A percentile compares a stretch with the other conserved stretches of the same genome.
Conservation (phyloP, 208 protist genomes). For the Leishmania braziliensis region DNA sequence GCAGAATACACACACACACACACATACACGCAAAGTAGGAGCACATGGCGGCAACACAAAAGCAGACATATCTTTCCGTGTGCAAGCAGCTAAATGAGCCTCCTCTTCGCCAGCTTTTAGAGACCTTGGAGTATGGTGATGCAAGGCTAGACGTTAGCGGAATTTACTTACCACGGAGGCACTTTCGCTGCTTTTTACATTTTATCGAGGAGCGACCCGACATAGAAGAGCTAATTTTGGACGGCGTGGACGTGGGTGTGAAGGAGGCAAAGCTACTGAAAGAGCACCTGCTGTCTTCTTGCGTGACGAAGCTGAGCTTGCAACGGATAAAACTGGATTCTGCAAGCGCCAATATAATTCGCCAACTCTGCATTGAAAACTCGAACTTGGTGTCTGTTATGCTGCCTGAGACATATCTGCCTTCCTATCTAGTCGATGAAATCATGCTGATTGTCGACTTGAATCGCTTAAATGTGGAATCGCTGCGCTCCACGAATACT, state of each 20-base stretch:
- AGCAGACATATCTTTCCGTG: conserved; percentile 21
- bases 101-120: conserved; percentile 19
- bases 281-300: conserved; percentile 34
- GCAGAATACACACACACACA: neutral
- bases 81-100: conserved; percentile 10
- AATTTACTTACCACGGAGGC: conserved; percentile 48
- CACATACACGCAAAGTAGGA: neutral
- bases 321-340: conserved; percentile 41
- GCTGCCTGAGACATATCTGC: conserved; percentile 38
- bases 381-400: conserved; percentile 37
- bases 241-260: conserved; percentile 34
- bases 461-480: conserved; percentile 39
- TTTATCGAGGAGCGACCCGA: conserved; percentile 47
- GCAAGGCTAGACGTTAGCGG: conserved; percentile 37
- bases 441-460: conserved; percentile 49
- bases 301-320: conserved; percentile 45
- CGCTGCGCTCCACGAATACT: conserved; percentile 5
- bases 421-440: conserved; percentile 31
- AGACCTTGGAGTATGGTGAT: neutral
- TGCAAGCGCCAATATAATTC: conserved; percentile 28
- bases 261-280: conserved; percentile 41
- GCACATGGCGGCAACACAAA: neutral
- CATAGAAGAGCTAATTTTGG: conserved; percentile 54
- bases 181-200: conserved; percentile 41
- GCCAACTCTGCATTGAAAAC: conserved; percentile 43